Evolutionary conservation across 2,329 filamentous ascomycete species (phyloP), one percentile per base, ranked within the genome.

Genomic region (Nemania diffusa): DNA sequence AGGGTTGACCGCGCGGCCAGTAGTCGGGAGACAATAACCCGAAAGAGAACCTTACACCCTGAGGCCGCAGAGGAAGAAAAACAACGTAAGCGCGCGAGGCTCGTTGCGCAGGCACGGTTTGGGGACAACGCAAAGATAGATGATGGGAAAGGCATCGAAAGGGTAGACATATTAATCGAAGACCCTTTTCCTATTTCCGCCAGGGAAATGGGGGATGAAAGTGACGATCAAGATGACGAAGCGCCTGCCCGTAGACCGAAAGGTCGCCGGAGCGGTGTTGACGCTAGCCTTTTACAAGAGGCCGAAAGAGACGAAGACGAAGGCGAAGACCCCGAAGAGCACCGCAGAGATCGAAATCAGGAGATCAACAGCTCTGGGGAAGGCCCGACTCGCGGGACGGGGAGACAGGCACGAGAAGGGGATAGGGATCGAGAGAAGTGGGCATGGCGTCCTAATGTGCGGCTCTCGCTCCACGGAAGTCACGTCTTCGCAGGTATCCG

Each of bases 401-500:
- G 70, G 4, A 76, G 77, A 8, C 76, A 75, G 29, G 37, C 58
- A 4, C 57, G 65, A 37, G 52, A 3, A 69, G 74, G 9, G 74
- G 74, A 11, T 80, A 65, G n/a, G 73, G 68, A 65, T 69, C 57
- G 62, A 60, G 64, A 71, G 26, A 69, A 71, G 32, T 71, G 69
- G 46, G 64, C 67, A 2, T 91, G 88, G 85, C 80, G 81, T n/a
- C 89, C 89, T 0, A 82, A 84, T 58, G 80, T 92, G 20, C 85
- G 86, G 22, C 79, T 97, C 9, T 89, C 88, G 0, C 92, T 97
- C 69, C 86, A 90, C 44, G 94, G 94, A 0, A 79, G 85, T 0
- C 92, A 97, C 76, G 89, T 97, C 2, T 95, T 97, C 80, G 90
- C 90, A 0, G 94, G 94, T 0, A 84, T 97, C 26, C 86, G 92